phyloP scores from a whole-genome alignment of 306 rosid species.

The Cucurbita moschata region DNA sequence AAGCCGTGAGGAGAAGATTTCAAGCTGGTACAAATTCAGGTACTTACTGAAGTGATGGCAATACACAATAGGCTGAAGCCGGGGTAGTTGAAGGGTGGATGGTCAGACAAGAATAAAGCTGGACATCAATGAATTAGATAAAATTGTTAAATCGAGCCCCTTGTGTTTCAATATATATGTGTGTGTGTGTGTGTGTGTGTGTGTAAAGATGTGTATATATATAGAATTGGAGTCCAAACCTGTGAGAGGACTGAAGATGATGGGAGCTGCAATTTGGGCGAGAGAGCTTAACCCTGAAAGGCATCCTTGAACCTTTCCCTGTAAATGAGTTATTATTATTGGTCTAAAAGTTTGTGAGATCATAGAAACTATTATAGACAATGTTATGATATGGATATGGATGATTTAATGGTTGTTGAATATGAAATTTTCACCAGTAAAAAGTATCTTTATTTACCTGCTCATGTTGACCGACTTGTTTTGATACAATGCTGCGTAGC shows the following conservation, averaged over 20 bases:
- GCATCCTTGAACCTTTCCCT: constrained; percentile 93
- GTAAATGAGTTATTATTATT: background rate
- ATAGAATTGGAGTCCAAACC: constrained; percentile 17
- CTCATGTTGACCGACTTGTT: constrained; percentile 62
- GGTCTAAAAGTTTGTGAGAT: no score
- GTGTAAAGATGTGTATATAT: no score
- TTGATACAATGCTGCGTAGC: constrained; percentile 80
- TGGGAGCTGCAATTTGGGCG: constrained; percentile 62
- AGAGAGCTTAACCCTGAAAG: constrained; percentile 62
- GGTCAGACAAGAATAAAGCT: constrained; percentile 73
- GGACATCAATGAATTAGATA: constrained; percentile 1
- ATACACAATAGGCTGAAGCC: constrained; percentile 77
- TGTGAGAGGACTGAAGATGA: constrained; percentile 70
- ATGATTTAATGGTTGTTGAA: background rate
- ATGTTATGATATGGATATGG: background rate
- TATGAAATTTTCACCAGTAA: background rate
- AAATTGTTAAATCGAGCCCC: constrained; percentile 6
- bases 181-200: no score
- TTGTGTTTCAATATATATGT: background rate
- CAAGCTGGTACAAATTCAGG: background rate
- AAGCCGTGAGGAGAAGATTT: background rate
- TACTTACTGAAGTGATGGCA: constrained; percentile 43
- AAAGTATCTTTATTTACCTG: constrained; percentile 32
- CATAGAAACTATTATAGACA: background rate
- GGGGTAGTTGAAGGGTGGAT: constrained; percentile 73